phyloP scores from a whole-genome alignment of 805 yeast genomes.

The Starmerella asiatica region DNA sequence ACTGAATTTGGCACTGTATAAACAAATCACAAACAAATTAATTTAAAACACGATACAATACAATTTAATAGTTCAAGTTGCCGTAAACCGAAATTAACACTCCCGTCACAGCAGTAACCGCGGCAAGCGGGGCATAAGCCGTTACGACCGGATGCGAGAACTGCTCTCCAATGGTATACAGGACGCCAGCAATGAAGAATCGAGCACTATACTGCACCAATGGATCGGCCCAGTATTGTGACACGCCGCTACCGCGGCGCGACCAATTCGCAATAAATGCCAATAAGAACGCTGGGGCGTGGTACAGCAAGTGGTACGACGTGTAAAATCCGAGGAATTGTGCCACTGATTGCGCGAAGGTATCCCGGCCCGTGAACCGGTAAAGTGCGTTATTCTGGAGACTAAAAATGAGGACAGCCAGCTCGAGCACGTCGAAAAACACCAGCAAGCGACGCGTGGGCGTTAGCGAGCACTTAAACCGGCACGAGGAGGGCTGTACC shows the following conservation, averaged over 20 bases:
- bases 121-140: background rate
- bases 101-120: background rate
- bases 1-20: too few relatives aligned
- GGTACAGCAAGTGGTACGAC: constrained; percentile 8
- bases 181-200: constrained; percentile 30
- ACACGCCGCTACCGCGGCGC: constrained; percentile 12
- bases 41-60: too few relatives aligned
- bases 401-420: background rate
- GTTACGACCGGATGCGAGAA: background rate
- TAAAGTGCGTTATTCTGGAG: background rate
- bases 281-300: constrained; percentile 23
- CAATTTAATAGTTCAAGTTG: too few relatives aligned
- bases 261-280: constrained; percentile 28
- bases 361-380: background rate
- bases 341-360: background rate
- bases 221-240: constrained; percentile 34
- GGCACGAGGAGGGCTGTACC: too few relatives aligned
- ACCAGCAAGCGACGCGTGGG: background rate
- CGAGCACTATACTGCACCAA: constrained; percentile 39
- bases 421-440: background rate
- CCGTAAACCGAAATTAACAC: background rate
- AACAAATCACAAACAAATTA: too few relatives aligned
- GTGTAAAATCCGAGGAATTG: too few relatives aligned
- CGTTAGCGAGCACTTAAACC: too few relatives aligned
- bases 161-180: background rate